These are phyloP conservation scores for Immersiella caudata DNA, from an alignment of 495 filamentous ascomycete genomes.

Conservation along the genomic window DNA sequence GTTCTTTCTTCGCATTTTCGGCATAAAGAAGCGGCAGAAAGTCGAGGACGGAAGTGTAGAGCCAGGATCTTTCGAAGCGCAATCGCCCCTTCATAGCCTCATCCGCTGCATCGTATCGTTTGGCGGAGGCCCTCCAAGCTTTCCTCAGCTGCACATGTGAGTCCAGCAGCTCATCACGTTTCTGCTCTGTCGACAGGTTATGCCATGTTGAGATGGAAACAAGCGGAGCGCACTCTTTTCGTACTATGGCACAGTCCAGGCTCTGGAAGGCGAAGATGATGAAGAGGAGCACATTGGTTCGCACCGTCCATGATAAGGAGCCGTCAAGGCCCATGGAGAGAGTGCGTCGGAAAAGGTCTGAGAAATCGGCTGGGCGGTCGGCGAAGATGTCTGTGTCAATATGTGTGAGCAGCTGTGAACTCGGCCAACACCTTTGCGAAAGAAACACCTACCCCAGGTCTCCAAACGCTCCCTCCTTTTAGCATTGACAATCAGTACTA, in stretches of 20 bases:
- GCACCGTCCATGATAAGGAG: conserved; percentile 68
- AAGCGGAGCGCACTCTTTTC: conserved; percentile 93
- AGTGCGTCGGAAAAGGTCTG: conserved; percentile 84
- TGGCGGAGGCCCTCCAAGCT: conserved; percentile 85
- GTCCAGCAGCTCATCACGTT: conserved; percentile 68
- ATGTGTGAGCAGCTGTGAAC: conserved; percentile 15
- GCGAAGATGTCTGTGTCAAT: conserved; percentile 65
- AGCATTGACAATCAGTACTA: conserved; percentile 81
- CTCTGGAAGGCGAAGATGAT: conserved; percentile 92
- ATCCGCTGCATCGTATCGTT: conserved; percentile 86
- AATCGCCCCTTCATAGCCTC: conserved; percentile 75
- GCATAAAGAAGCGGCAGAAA: conserved; percentile 76
- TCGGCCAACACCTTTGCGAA: neutral
- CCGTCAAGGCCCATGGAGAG: conserved; percentile 85
- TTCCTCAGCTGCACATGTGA: conserved; percentile 74
- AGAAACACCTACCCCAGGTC: conserved; percentile 63
- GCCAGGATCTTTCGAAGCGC: conserved; percentile 91
- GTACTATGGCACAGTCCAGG: conserved; percentile 82
- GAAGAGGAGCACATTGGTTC: conserved; percentile 80
- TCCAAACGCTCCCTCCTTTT: conserved; percentile 85
- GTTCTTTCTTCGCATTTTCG: conserved; percentile 57
- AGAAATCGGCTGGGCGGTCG: conserved; percentile 80
- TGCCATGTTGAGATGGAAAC: conserved; percentile 97
- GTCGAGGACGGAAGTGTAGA: conserved; percentile 82
- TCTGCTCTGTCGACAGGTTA: conserved; percentile 72